These are phyloP conservation scores for Sporobolomyces roseus DNA, from an alignment of 768 basidiomycete species.

Conservation along the genomic window DNA sequence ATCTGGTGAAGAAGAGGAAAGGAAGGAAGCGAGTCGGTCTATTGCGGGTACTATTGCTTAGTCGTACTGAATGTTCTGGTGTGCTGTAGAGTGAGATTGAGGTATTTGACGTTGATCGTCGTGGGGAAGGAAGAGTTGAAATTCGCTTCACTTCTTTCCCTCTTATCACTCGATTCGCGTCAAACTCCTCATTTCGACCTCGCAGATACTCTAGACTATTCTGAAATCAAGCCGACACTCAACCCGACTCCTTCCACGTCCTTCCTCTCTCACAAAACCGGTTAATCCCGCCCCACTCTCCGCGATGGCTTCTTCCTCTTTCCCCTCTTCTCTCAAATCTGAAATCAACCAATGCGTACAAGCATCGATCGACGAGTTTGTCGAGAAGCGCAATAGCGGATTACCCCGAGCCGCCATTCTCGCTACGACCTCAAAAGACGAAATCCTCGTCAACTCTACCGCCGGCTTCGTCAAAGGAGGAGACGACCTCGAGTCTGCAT, in stretches of 20 bases:
- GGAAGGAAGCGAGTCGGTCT: neutral
- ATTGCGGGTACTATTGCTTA: neutral
- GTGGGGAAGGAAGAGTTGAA: no score
- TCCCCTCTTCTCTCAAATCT: constrained; percentile 2
- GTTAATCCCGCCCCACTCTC: no score
- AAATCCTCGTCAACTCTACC: constrained; percentile 1
- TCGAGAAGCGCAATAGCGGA: constrained; percentile 9
- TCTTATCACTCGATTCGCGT: no score
- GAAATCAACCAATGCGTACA: neutral
- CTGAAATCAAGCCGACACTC: neutral
- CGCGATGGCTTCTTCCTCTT: no score
- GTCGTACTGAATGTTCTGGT: neutral
- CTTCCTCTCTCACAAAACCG: no score
- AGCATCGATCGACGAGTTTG: neutral
- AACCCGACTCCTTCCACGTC: neutral
- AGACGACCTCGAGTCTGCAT: neutral
- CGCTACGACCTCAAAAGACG: neutral
- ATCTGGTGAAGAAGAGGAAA: neutral
- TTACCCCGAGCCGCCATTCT: constrained; percentile 22
- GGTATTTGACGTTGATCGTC: no score
- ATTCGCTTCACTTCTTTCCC: no score
- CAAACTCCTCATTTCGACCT: neutral
- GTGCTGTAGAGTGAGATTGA: neutral
- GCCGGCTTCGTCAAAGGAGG: constrained; percentile 5
- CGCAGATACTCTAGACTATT: neutral